These are phyloP conservation scores for Yueomyces sinensis DNA, from an alignment of 805 yeast genomes.

Conservation along the genomic window DNA sequence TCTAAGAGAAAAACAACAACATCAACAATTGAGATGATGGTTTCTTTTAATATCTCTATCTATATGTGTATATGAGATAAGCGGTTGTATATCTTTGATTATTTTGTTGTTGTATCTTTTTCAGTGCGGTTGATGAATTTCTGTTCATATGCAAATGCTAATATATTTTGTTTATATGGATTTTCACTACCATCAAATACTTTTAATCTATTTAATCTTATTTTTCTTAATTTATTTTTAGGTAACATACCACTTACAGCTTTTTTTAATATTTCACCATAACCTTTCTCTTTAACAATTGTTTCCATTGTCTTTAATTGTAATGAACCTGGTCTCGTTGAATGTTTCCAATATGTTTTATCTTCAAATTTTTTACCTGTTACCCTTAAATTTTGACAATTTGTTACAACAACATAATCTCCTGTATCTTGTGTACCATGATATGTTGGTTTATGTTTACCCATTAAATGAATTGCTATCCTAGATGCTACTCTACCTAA, in stretches of 20 bases:
- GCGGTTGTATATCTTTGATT: too few relatives aligned
- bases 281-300: constrained; percentile 66
- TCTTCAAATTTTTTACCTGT: constrained; percentile 77
- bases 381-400: constrained; percentile 68
- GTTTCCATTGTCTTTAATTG: constrained; percentile 72
- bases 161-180: constrained; percentile 72
- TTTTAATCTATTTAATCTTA: constrained; percentile 72
- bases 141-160: constrained; percentile 76
- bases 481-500: constrained; percentile 85
- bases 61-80: too few relatives aligned
- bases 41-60: too few relatives aligned
- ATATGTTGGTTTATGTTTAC: constrained; percentile 92
- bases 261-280: constrained; percentile 66
- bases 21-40: too few relatives aligned
- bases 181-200: constrained; percentile 79
- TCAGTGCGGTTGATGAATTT: constrained; percentile 6
- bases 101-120: too few relatives aligned
- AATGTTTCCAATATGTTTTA: constrained; percentile 81
- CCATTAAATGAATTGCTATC: constrained; percentile 79
- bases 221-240: constrained; percentile 68
- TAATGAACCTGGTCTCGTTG: constrained; percentile 80
- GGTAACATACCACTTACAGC: constrained; percentile 98
- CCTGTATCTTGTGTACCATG: constrained; percentile 78
- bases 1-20: too few relatives aligned
- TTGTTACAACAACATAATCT: constrained; percentile 93